Base-by-base conservation (phyloP, 1,139 yeast species). In the Saccharomycopsis crataegensis region DNA sequence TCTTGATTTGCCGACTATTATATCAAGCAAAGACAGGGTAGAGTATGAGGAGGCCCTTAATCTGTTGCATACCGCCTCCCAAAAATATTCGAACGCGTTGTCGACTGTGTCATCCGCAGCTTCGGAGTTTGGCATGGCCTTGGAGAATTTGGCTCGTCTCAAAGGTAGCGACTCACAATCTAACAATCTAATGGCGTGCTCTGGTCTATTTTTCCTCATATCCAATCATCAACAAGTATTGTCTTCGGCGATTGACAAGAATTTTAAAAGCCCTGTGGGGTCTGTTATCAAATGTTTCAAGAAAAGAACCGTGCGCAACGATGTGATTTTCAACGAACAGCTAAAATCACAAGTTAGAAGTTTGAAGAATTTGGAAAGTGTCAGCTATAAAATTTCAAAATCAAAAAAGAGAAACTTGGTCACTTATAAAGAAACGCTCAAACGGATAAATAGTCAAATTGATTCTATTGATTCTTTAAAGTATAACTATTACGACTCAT, bases 201-300 rank as follows among this genome's bases (percentile, higher is more conserved):
- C 90, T 45, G 96, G 96, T 1, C 69, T 89, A 56, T 93, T 88
- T 62, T 83, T 79, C 62, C 73, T 89, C 50, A 77, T 87, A 16
- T 83, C 94, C 0, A 87, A 87, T 64, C 94, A 87, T 62, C 85
- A 86, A 60, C 83, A 83, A 58, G 80, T 89, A 8, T 72, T 89
- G 59, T 78, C 89, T 31, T 72, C 80, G 52, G 70, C 82, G 51
- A 67, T 88, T 3, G 69, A 71, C 28, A 65, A 72, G 9, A 73
- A 77, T 45, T 80, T 87, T 62, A 81, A 77, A 55, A 70, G 67
- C n/a, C 88, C 90, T 0, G 69, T 86, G 46, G 62, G 64, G 12
- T 65, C 69, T 17, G 76, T 75, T 48, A 69, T 80, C 38, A 69
- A 65, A 6, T 65, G 65, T 28, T 77, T 83, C 59, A 68, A 72